A percentile compares a stretch with the other conserved stretches of the same genome.
These are phyloP conservation scores for Tilletia caries DNA, from an alignment of 1,284 basidiomycete species.

Conservation along the genomic window DNA sequence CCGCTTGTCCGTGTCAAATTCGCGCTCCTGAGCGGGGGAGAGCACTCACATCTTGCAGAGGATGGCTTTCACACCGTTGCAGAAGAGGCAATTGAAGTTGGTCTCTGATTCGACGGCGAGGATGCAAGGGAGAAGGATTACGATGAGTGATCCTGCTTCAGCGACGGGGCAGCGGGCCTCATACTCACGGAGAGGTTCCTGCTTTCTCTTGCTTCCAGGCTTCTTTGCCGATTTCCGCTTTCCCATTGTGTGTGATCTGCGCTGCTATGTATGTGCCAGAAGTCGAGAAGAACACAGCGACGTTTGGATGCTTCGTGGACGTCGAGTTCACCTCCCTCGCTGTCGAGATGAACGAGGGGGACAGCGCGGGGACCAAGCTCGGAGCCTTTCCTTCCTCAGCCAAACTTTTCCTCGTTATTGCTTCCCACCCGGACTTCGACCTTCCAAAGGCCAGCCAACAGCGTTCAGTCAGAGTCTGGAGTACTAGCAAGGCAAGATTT, in stretches of 20 bases:
- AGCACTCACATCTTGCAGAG: conserved; percentile 76
- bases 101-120: conserved; percentile 41
- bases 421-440: not conserved
- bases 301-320: too few species aligned
- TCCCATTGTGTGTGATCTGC: conserved; percentile 33
- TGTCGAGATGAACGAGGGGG: not conserved
- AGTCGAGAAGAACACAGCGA: too few species aligned
- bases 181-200: conserved; percentile 37
- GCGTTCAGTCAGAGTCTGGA: too few species aligned
- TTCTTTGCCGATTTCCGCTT: conserved; percentile 41
- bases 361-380: not conserved
- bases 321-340: too few species aligned
- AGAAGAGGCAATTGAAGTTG: conserved; percentile 65
- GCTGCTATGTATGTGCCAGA: not conserved
- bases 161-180: not conserved
- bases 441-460: too few species aligned
- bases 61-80: conserved; percentile 83
- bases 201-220: conserved; percentile 38
- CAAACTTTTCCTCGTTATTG: too few species aligned
- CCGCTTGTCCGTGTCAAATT: too few species aligned
- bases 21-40: conserved; percentile 58
- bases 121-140: not conserved
- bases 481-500: too few species aligned
- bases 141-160: not conserved
- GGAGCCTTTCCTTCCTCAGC: not conserved